Percentiles rank a stretch among this genome's conserved stretches.
Conservation (phyloP, 2,329 filamentous ascomycete genomes). For the Fusarium sp. region DNA sequence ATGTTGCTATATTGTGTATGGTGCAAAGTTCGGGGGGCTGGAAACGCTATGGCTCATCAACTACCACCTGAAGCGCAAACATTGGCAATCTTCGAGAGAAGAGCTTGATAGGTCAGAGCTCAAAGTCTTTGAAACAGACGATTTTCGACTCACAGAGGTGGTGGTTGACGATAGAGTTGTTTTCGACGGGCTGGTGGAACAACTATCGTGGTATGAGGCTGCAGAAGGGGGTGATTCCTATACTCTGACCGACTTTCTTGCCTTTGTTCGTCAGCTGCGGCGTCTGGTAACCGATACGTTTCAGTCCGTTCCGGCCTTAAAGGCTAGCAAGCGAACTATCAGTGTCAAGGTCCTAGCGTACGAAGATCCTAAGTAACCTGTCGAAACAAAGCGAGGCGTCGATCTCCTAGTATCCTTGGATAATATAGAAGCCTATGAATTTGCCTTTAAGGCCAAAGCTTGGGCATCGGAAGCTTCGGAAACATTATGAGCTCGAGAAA, state of each 20-base stretch:
- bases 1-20: constrained; percentile 1
- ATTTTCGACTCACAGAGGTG: background rate
- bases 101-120: background rate
- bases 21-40: background rate
- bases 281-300: background rate
- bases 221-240: background rate
- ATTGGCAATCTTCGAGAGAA: background rate
- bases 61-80: background rate
- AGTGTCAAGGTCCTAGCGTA: background rate
- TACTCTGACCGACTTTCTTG: background rate
- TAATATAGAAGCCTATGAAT: background rate
- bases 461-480: no score
- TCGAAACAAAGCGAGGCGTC: background rate
- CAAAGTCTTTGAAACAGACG: background rate
- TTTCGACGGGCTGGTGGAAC: background rate
- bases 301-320: background rate
- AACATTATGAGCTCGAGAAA: no score
- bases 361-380: background rate
- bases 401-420: background rate
- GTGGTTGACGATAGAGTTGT: background rate
- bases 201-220: background rate
- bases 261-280: background rate
- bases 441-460: background rate
- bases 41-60: constrained; percentile 2
- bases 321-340: background rate